phyloP scores from a whole-genome alignment of 164 flowering plant genomes.

The Akebia trifoliata region DNA sequence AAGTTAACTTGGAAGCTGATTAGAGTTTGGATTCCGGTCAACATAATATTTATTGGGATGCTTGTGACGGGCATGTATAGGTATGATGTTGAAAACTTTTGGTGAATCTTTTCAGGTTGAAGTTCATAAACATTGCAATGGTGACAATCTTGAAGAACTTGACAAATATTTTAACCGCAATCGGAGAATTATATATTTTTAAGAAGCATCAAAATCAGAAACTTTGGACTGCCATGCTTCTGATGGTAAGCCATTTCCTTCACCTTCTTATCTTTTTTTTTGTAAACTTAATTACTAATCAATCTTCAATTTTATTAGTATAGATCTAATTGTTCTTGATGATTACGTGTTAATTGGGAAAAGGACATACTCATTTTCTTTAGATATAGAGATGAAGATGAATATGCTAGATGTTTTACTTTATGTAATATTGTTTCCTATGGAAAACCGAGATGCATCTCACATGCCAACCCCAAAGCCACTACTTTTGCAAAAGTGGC shows the following conservation, averaged over 20 bases:
- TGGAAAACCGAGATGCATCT: too few relatives aligned
- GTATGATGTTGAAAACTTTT: conserved; percentile 9
- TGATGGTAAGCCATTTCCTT: conserved; percentile 47
- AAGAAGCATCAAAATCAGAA: conserved; percentile 59
- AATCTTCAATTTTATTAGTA: neutral
- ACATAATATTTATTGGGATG: conserved; percentile 81
- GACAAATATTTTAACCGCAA: conserved; percentile 73
- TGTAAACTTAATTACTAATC: neutral
- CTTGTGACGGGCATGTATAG: conserved; percentile 76
- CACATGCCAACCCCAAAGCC: too few relatives aligned
- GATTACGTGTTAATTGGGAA: neutral
- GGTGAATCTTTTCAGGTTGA: conserved; percentile 51
- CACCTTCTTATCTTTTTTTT: neutral
- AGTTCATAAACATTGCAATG: conserved; percentile 77
- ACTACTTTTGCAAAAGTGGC: too few relatives aligned
- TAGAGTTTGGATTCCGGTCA: conserved; percentile 73
- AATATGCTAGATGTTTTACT: too few relatives aligned
- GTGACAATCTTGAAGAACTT: conserved; percentile 85
- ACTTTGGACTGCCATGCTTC: conserved; percentile 82
- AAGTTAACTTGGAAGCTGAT: conserved; percentile 63
- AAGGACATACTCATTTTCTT: too few relatives aligned
- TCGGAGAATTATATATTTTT: conserved; percentile 70
- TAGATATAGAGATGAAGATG: too few relatives aligned
- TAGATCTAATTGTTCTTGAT: neutral
- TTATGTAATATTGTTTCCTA: too few relatives aligned